Percentiles rank a stretch among this genome's conserved stretches.
Conservation (phyloP, 768 basidiomycete genomes). For the Stropharia rugosoannulata region DNA sequence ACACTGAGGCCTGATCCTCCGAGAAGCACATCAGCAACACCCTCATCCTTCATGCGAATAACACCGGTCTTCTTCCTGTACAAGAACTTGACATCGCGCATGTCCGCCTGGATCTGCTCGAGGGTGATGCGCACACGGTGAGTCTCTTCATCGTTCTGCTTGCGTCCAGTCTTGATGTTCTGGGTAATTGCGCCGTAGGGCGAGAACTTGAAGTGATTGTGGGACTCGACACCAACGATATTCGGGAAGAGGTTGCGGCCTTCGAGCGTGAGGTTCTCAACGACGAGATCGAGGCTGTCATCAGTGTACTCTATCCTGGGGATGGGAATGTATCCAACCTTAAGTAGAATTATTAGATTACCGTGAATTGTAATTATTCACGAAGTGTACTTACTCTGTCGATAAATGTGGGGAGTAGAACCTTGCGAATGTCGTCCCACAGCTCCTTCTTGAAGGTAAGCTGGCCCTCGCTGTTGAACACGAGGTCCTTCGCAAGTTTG, state of each 20-base stretch:
- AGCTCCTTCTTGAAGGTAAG: conserved; percentile 87
- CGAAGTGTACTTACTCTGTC: conserved; percentile 23
- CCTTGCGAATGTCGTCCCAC: conserved; percentile 84
- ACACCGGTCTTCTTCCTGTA: conserved; percentile 85
- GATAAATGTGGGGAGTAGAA: conserved; percentile 79
- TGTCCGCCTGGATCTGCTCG: conserved; percentile 88
- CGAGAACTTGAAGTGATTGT: conserved; percentile 83
- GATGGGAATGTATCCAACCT: conserved; percentile 84
- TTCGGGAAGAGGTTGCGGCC: conserved; percentile 91
- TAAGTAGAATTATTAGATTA: conserved; percentile 8
- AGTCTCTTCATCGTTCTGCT: conserved; percentile 43
- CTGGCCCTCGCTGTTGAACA: conserved; percentile 79
- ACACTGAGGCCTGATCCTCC: conserved; percentile 81
- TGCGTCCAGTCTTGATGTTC: neutral
- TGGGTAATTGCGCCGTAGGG: conserved; percentile 54
- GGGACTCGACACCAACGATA: conserved; percentile 65
- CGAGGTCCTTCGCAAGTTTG: conserved; percentile 76
- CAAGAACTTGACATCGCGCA: conserved; percentile 91
- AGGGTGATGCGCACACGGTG: conserved; percentile 72
- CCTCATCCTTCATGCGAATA: conserved; percentile 70
- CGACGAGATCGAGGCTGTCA: conserved; percentile 79
- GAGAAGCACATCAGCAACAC: conserved; percentile 84
- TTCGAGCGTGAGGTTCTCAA: conserved; percentile 92
- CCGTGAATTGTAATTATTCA: too few relatives aligned
- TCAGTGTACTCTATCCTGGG: conserved; percentile 95